These are phyloP conservation scores for Elsinoe perseae DNA, from an alignment of 2,329 filamentous ascomycete genomes.

Conservation along the genomic window DNA sequence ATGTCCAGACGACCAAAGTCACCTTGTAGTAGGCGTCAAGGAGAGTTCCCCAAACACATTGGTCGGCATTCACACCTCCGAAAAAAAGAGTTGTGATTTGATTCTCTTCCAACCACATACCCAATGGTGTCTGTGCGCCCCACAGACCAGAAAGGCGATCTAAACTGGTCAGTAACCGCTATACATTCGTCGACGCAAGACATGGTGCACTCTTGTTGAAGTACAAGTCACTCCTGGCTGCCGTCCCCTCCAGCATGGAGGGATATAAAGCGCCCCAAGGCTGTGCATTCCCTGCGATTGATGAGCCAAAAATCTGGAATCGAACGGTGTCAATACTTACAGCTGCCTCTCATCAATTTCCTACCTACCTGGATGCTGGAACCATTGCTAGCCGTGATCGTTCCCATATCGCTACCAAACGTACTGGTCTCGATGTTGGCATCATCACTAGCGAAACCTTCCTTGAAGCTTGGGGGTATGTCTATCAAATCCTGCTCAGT, in stretches of 20 bases:
- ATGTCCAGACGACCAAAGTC: neutral
- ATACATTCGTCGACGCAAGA: neutral
- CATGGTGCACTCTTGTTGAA: slow-evolving; percentile 26
- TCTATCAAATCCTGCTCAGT: slow-evolving; percentile 27
- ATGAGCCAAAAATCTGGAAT: neutral
- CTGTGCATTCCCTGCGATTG: slow-evolving; percentile 23
- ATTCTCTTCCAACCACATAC: slow-evolving; percentile 28
- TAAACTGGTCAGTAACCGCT: slow-evolving; percentile 9
- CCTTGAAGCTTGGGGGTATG: slow-evolving; percentile 26
- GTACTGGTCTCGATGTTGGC: slow-evolving; percentile 20
- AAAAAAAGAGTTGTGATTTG: slow-evolving; percentile 30
- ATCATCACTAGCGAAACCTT: slow-evolving; percentile 24
- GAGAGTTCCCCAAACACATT: slow-evolving; percentile 29
- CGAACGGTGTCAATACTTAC: slow-evolving; percentile 5
- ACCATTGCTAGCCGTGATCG: slow-evolving; percentile 20
- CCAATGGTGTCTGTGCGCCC: slow-evolving; percentile 28
- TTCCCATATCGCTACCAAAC: slow-evolving; percentile 30
- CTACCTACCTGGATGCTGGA: slow-evolving; percentile 24
- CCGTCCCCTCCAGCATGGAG: slow-evolving; percentile 24
- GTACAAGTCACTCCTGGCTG: slow-evolving; percentile 25
- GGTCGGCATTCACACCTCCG: slow-evolving; percentile 29
- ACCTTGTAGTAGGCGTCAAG: slow-evolving; percentile 28
- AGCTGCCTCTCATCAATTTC: slow-evolving; percentile 25
- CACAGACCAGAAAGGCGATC: slow-evolving; percentile 27
- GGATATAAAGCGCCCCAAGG: slow-evolving; percentile 26